Evolutionary conservation across 208 protist species (phyloP).

Genomic region (Trypanosoma lewisi): DNA sequence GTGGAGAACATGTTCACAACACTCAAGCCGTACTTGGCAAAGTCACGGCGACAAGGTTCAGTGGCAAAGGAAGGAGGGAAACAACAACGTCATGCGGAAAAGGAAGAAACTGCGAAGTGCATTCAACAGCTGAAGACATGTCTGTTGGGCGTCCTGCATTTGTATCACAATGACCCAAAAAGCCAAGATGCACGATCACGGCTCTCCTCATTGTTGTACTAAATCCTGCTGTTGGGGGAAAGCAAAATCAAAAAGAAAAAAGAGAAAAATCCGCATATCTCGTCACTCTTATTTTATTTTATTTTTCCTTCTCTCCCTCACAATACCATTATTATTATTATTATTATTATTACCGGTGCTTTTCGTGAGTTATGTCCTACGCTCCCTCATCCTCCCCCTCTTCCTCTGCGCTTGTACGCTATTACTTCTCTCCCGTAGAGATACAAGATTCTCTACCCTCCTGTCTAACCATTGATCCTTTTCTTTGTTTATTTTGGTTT

Average conservation of each 20-base stretch:
- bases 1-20: slow-evolving; percentile 27
- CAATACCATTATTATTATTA: too few species aligned
- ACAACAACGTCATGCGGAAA: not conserved
- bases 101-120: slow-evolving; percentile 26
- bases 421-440: too few species aligned
- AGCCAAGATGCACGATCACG: slow-evolving; percentile 60
- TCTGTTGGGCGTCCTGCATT: slow-evolving; percentile 60
- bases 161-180: slow-evolving; percentile 60
- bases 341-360: too few species aligned
- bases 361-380: too few species aligned
- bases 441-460: too few species aligned
- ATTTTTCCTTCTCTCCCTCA: too few species aligned
- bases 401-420: too few species aligned
- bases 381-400: too few species aligned
- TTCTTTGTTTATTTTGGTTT: not conserved
- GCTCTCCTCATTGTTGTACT: slow-evolving; percentile 76
- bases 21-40: slow-evolving; percentile 2
- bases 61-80: not conserved
- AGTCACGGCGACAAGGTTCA: not conserved
- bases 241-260: too few species aligned
- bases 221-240: too few species aligned
- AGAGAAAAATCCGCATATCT: too few species aligned
- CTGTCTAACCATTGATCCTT: too few species aligned
- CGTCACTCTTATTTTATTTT: slow-evolving; percentile 2
- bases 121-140: slow-evolving; percentile 56